Base-by-base conservation (phyloP, 2,329 filamentous ascomycete species). In the Exophiala aquamarina region DNA sequence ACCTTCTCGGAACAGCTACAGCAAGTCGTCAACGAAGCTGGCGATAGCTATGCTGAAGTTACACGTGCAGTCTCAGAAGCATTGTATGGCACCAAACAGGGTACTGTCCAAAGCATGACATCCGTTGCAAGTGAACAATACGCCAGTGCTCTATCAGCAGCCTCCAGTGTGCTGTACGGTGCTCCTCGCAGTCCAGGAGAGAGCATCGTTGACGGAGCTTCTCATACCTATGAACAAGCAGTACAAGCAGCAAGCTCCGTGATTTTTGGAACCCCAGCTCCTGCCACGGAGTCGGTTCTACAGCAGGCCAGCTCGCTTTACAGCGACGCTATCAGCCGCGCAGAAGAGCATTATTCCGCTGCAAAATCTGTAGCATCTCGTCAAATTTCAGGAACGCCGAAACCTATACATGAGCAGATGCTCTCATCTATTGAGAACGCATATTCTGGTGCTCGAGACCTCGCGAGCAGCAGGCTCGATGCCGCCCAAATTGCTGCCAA, bases 321-420 rank as follows among this genome's bases (percentile, higher is more conserved):
- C 64, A 78, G 77, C 7, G 77, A 77, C 18, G 87, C 86, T 15
- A 66, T 87, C 8, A 79, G 78, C 34, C 72, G 77, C 32, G 87
- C 87, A 3, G 80, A 81, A n/a, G 74, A 81, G 32, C 82, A 85
- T 44, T 88, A 87, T 57, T 77, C 77, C 0, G 80, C 81, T 17
- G 87, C 86, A 8, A 80, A 83, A 59, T 84, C 84, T 1, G 74
- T 81, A 19, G 73, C 87, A 2, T 88, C 84, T 1, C 78, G 74
- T 3, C 79, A 87, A 59, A 76, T 89, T 31, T 82, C 79, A 20
- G 86, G 85, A 23, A 82, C 82, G 18, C 80, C 84, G 1, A 79
- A 86, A 60, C 86, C 87, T 6, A 76, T 80, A 3, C 83, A 89
- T 52, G 74, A 87, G 57, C 74, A 87, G 52, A 78, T 89, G 63